Evolutionary conservation across 805 yeast species (phyloP).

Genomic region (Pichia ethanolica): DNA sequence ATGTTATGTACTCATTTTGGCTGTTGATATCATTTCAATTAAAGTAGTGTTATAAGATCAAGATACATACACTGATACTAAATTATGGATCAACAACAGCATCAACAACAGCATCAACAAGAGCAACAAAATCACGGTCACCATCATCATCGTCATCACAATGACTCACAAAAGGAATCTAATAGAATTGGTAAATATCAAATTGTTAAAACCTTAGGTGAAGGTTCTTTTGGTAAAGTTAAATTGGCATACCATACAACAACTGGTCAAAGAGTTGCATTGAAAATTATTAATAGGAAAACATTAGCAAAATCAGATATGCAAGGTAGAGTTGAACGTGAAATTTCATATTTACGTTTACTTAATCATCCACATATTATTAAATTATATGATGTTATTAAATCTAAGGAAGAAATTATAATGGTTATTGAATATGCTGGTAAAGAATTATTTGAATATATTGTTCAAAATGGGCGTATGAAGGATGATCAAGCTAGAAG

Average conservation of each 20-base stretch:
- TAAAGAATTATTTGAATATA: slow-evolving; percentile 91
- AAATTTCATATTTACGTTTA: slow-evolving; percentile 79
- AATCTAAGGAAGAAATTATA: slow-evolving; percentile 89
- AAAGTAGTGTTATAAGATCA: no score
- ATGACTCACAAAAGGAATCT: slow-evolving; percentile 10
- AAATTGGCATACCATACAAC: slow-evolving; percentile 84
- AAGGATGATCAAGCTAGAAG: slow-evolving; percentile 85
- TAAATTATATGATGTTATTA: slow-evolving; percentile 90
- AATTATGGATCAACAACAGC: not conserved
- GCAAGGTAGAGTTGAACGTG: slow-evolving; percentile 96
- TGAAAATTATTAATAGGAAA: slow-evolving; percentile 86
- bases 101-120: slow-evolving; percentile 2
- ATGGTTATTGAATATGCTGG: slow-evolving; percentile 98
- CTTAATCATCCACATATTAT: slow-evolving; percentile 94
- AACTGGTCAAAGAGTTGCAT: slow-evolving; percentile 88
- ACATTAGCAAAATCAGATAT: slow-evolving; percentile 90
- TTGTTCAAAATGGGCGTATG: slow-evolving; percentile 90
- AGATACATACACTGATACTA: no score
- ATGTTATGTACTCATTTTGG: no score
- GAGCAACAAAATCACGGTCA: slow-evolving; percentile 11
- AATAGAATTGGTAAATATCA: slow-evolving; percentile 83
- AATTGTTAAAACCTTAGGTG: slow-evolving; percentile 86
- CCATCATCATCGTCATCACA: slow-evolving; percentile 14
- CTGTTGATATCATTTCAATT: no score
- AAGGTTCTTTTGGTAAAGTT: slow-evolving; percentile 95